phyloP scores from a whole-genome alignment of 2,329 filamentous ascomycete species.

The Tolypocladium ophioglossoides region DNA sequence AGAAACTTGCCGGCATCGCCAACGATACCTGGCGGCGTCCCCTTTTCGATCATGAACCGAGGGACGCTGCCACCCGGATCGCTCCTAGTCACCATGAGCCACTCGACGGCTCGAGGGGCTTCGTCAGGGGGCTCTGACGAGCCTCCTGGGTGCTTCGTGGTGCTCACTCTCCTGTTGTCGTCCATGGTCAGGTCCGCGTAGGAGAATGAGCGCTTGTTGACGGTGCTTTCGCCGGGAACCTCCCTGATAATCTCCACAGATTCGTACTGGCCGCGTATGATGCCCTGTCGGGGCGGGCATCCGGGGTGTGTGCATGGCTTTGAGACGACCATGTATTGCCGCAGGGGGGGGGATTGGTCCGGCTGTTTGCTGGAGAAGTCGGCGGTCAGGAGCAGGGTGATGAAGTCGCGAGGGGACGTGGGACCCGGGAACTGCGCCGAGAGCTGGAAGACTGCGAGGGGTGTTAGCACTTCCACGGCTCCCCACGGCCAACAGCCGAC shows the following conservation, averaged over 20 bases:
- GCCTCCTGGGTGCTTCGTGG: slow-evolving; percentile 13
- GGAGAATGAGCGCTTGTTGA: slow-evolving; percentile 20
- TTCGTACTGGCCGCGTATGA: slow-evolving; percentile 79
- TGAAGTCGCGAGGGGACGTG: slow-evolving; percentile 78
- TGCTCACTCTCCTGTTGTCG: slow-evolving; percentile 13
- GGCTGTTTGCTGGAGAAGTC: slow-evolving; percentile 33
- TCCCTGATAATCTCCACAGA: slow-evolving; percentile 87
- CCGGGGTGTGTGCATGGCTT: slow-evolving; percentile 72
- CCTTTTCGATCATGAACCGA: slow-evolving; percentile 82
- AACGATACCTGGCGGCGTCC: slow-evolving; percentile 72
- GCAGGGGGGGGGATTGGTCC: slow-evolving; percentile 27
- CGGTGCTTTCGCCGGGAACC: slow-evolving; percentile 46
- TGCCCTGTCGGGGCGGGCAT: slow-evolving; percentile 58
- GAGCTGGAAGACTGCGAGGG: slow-evolving; percentile 62
- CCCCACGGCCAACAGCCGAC: background rate
- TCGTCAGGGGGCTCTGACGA: slow-evolving; percentile 16
- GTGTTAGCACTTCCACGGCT: slow-evolving; percentile 1
- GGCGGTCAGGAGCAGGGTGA: slow-evolving; percentile 66
- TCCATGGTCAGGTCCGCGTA: slow-evolving; percentile 18
- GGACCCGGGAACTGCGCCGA: slow-evolving; percentile 87
- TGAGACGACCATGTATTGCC: slow-evolving; percentile 80
- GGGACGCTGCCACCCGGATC: slow-evolving; percentile 85
- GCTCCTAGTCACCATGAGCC: slow-evolving; percentile 86
- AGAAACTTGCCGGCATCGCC: slow-evolving; percentile 72
- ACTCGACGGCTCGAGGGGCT: slow-evolving; percentile 47